Evolutionary conservation across 78 protist species (phyloP), one percentile per base, ranked within the genome.

Genomic region (slime mould (Dictyostelium discoideum)): DNA sequence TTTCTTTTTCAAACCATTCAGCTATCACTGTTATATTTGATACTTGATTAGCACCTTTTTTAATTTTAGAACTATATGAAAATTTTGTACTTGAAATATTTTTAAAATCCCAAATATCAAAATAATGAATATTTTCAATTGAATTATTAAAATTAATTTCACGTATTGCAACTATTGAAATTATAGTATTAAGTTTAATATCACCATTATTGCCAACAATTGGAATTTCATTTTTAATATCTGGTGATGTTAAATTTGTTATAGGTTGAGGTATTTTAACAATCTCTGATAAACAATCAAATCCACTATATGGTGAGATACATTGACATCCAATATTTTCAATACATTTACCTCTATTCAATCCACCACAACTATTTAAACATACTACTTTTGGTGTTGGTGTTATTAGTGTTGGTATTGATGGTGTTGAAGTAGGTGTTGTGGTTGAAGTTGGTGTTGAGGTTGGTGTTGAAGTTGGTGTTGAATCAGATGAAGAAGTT

Each of bases 361-460:
- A 14, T 20, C 86, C 86, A 29, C 86, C 73, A 81, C 86, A 81
- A 48, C 24, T 42, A 48, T 42, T n/a, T 81, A 50, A 39, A 81
- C 86, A 42, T 54, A 8, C 24, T 16, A 18, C 9, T 16, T n/a
- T 48, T 24, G 42, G 24, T 5, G n/a, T 3, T 74, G 22, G 13
- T 74, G 81, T 16, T 29, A 24, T 0, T n/a, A 65, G 0, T 26
- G 77, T 69, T 26, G 77, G 39, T 26, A 40, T 63, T 63, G 32
- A 7, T 22, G 74, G 14, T n/a, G 32, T 65, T 65, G 32, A 10
- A 22, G 29, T 69, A 26, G 77, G 39, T 26, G n/a, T 60, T 5
- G 6, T 6, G 2, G 69, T 60, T 5, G 69, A 20, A 14, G 69
- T 20, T 20, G 8, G 22, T 16, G 65, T 54, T 54, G 65, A 5